Conservation (phyloP, 352 stramenopile genomes). For the Phytophthora vignae region DNA sequence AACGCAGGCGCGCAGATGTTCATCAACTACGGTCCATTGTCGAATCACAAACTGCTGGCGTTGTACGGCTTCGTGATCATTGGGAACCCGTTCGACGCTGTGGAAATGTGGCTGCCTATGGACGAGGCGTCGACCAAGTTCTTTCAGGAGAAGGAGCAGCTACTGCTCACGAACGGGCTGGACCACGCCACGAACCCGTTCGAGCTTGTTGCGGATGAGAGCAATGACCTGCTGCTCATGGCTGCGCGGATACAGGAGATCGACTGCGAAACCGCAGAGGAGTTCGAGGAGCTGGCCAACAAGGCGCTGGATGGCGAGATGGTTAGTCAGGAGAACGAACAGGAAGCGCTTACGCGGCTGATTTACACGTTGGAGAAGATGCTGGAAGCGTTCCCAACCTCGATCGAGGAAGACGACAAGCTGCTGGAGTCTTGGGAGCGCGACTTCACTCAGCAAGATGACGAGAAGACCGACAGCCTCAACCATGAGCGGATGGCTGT, state of each 20-base stretch:
- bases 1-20: constrained; percentile 74
- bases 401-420: constrained; percentile 53
- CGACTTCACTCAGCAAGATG: constrained; percentile 20
- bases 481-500: constrained; percentile 69
- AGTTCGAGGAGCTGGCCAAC: constrained; percentile 45
- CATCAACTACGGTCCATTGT: constrained; percentile 84
- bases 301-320: constrained; percentile 66
- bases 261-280: constrained; percentile 49
- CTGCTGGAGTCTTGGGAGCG: constrained; percentile 43
- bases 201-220: constrained; percentile 67
- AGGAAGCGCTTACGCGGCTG: constrained; percentile 53
- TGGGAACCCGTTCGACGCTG: constrained; percentile 70
- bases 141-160: constrained; percentile 54
- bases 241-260: constrained; percentile 73
- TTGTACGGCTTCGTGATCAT: constrained; percentile 84
- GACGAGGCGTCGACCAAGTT: constrained; percentile 48
- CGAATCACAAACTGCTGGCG: constrained; percentile 84
- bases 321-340: constrained; percentile 64
- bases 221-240: constrained; percentile 76
- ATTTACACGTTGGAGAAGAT: constrained; percentile 74
- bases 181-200: constrained; percentile 69
- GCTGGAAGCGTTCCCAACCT: constrained; percentile 55
- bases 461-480: constrained; percentile 30
- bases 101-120: constrained; percentile 84
- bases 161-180: constrained; percentile 60